Base-by-base conservation (phyloP, 2,329 filamentous ascomycete genomes). In the Apiospora koreana region DNA sequence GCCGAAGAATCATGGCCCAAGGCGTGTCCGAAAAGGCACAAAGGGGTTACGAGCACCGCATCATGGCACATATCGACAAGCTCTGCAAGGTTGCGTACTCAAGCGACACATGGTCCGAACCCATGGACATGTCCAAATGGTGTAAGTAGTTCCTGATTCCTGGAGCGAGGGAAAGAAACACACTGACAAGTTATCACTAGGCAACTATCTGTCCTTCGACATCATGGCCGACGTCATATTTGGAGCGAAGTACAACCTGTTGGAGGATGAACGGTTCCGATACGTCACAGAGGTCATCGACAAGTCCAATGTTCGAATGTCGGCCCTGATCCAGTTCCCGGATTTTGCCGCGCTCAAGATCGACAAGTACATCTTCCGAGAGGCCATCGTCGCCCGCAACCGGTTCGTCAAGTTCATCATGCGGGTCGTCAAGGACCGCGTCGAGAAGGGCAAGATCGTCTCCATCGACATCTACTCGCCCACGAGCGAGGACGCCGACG, bases 221-320 rank as follows among this genome's bases (percentile, higher is more conserved):
- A 70, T 72, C 21, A 72, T 72, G 70, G 65, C 70, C 65, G 70
- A 70, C 21, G 45, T 72, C 18, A 41, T 69, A 7, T 72, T 72
- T 46, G 66, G 69, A 12, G 65, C 65, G 2, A 65, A 72, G 21
- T 72, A 72, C 62, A 43, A 70, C 58, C 31, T 69, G 10, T 45
- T 72, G 6, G 65, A 64, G 7, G 45, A 70, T 16, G 65, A 70
- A n/a, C 54, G 66, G 1, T 70, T 68, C 43, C 70, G 68, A 10
- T 70, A 68, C 23, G 70, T 72, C 12, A 46, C 54, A 2, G 66
- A 72, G 41, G 31, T 48, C n/a, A 70, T 70, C 35, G 70, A 72
- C 38, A 35, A 65, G 8, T 72, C 70, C 28, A 72, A 72, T 38
- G 69, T 72, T 35, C 70, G 70, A 31, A 70, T 72, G 42, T 42